Evolutionary conservation across 371 early-diverging fungal species (phyloP), one percentile per base, ranked within the genome.

Genomic region (Rhizopus sp.): DNA sequence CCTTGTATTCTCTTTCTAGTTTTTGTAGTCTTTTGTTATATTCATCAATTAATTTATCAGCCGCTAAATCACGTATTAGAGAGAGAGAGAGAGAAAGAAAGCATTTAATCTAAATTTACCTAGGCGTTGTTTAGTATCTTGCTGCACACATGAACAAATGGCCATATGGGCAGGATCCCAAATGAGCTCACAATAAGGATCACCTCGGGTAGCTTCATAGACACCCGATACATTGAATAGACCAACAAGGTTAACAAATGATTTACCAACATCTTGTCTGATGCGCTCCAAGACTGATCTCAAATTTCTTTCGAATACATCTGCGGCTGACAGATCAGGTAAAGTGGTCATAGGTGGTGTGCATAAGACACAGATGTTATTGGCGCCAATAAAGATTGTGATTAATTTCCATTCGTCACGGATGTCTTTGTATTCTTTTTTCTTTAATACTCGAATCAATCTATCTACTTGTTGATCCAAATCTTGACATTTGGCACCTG

Each of bases 371-470:
- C 89, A 89, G 37, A 85, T 76, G 53, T 89, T 87, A 59, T 89
- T 89, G 34, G 81, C 84, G 6, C 89, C 89, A 53, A 89, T 86
- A 57, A 89, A 87, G 15, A 89, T 33, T 0, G 84, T 84, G 17
- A 83, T 71, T 32, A 89, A 50, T 66, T 89, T 89, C 84, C 84
- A 89, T 39, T 83, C 85, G 29, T 84, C 66, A 37, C 60, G 59
- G 9, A 70, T 38, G 3, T 60, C 49, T 16, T 57, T 57, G 50
- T 76, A 79, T 17, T 59, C 44, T 2, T 45, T 38, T 6, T 52
- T 33, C 1, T 53, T 42, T 8, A 75, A 46, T 34, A 66, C 34
- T 29, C 53, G 59, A 3, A 66, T 54, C 12, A 79, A 53, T 10
- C 69, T 56, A 7, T 58, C 53, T 6, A 76, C 60, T 66, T 79